phyloP scores from a whole-genome alignment of 2,329 filamentous ascomycete species.

The Zymoseptoria passerinii region DNA sequence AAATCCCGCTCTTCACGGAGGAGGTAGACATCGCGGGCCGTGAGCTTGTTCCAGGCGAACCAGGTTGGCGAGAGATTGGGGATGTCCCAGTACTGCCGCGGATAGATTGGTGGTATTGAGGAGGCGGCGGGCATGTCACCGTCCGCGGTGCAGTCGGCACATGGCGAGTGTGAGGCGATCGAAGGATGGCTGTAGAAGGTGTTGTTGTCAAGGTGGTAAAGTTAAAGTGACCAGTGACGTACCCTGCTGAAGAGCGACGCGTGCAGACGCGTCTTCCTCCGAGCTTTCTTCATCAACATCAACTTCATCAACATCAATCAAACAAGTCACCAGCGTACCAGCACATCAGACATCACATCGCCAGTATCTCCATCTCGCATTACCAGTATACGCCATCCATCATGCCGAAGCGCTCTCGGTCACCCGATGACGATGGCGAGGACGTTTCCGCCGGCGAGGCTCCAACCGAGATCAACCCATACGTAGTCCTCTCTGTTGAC shows the following conservation, averaged over 20 bases:
- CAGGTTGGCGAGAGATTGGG: constrained; percentile 47
- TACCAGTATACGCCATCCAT: too few relatives aligned
- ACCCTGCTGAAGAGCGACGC: not conserved
- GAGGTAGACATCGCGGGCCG: constrained; percentile 46
- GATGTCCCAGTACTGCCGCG: constrained; percentile 50
- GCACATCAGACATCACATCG: not conserved
- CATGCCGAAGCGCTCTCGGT: constrained; percentile 13
- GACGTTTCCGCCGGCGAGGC: constrained; percentile 50
- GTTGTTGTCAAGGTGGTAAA: not conserved
- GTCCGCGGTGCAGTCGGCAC: constrained; percentile 1
- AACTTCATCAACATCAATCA: constrained; percentile 1
- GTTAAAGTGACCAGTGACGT: not conserved
- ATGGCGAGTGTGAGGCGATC: not conserved
- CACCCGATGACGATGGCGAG: constrained; percentile 27
- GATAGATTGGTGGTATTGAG: constrained; percentile 36
- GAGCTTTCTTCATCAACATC: not conserved
- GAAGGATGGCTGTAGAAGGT: not conserved
- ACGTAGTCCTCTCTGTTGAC: constrained; percentile 66
- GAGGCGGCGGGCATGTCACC: constrained; percentile 31
- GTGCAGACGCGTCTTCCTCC: not conserved
- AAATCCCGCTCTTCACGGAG: constrained; percentile 43
- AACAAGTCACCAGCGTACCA: not conserved
- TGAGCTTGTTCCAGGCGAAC: constrained; percentile 55
- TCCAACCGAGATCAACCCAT: constrained; percentile 65
- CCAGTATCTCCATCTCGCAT: not conserved